Percentiles rank a stretch among this genome's conserved stretches.
Evolutionary conservation across 2,329 filamentous ascomycete species (phyloP).

Genomic region (Bretziella fagacearum): DNA sequence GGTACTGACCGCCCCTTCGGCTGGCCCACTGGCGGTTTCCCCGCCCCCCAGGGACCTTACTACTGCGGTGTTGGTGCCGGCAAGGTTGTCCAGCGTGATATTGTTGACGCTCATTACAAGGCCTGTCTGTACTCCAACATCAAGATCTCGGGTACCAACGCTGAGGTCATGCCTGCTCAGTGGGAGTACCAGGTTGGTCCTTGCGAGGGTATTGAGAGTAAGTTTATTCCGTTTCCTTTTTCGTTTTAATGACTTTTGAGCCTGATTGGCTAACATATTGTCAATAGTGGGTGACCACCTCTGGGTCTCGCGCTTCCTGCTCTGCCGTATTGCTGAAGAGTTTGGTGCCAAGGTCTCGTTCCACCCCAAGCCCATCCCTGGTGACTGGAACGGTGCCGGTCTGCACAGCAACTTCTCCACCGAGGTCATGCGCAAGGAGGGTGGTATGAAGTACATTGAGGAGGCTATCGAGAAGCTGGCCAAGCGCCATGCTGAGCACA

Average conservation of each 20-base stretch:
- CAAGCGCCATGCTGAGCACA: slow-evolving; percentile 64
- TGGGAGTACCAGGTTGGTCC: slow-evolving; percentile 91
- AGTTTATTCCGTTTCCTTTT: slow-evolving; percentile 22
- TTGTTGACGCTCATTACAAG: slow-evolving; percentile 56
- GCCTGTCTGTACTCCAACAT: slow-evolving; percentile 64
- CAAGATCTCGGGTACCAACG: slow-evolving; percentile 95
- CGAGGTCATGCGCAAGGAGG: slow-evolving; percentile 71
- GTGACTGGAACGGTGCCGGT: slow-evolving; percentile 87
- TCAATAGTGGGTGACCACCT: slow-evolving; percentile 76
- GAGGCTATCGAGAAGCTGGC: slow-evolving; percentile 69
- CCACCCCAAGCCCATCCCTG: slow-evolving; percentile 85
- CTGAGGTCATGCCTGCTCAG: slow-evolving; percentile 94
- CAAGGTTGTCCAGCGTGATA: slow-evolving; percentile 95
- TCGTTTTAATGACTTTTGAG: not conserved
- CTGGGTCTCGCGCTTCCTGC: slow-evolving; percentile 71
- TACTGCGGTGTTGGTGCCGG: slow-evolving; percentile 84
- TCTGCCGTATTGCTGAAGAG: slow-evolving; percentile 82
- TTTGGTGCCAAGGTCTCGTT: slow-evolving; percentile 93
- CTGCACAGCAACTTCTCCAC: slow-evolving; percentile 91
- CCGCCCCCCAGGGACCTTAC: slow-evolving; percentile 83
- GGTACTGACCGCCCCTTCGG: slow-evolving; percentile 76
- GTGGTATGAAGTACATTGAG: slow-evolving; percentile 93
- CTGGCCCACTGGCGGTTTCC: slow-evolving; percentile 54
- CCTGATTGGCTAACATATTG: slow-evolving; percentile 18
- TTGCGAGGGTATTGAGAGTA: slow-evolving; percentile 68